Conservation (phyloP, 2,329 filamentous ascomycete species). For the Colletotrichum salicis region DNA sequence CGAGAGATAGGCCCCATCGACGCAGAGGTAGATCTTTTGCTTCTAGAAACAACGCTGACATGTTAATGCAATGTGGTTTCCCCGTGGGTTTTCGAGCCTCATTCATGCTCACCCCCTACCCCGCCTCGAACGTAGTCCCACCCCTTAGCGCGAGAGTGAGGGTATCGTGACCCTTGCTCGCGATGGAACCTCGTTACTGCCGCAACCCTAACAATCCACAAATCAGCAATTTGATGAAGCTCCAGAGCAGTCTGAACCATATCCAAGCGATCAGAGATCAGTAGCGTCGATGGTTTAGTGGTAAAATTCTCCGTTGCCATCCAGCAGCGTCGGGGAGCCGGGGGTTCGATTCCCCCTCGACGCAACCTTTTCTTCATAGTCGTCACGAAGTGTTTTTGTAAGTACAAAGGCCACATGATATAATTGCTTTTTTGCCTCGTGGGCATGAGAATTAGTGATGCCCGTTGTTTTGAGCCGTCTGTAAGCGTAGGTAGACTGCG, state of each 20-base stretch:
- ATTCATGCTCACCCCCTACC: background rate
- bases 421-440: background rate
- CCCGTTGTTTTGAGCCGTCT: background rate
- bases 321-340: slow-evolving; percentile 16
- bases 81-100: background rate
- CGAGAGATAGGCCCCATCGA: too few species aligned
- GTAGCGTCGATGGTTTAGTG: slow-evolving; percentile 10
- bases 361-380: background rate
- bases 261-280: rapidly evolving
- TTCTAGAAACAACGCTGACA: background rate
- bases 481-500: background rate
- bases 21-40: background rate
- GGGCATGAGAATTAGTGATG: background rate
- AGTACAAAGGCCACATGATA: too few species aligned
- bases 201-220: slow-evolving; percentile 9
- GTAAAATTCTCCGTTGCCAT: slow-evolving; percentile 22
- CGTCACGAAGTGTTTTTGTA: too few species aligned
- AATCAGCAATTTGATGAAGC: rapidly evolving
- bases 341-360: slow-evolving; percentile 16
- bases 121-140: background rate
- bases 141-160: background rate
- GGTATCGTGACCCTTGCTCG: slow-evolving; percentile 13
- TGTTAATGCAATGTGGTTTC: background rate
- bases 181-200: background rate
- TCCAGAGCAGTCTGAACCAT: too few species aligned